These are phyloP conservation scores for Linnemannia elongata DNA, from an alignment of 192 early-diverging fungal genomes.

Conservation along the genomic window DNA sequence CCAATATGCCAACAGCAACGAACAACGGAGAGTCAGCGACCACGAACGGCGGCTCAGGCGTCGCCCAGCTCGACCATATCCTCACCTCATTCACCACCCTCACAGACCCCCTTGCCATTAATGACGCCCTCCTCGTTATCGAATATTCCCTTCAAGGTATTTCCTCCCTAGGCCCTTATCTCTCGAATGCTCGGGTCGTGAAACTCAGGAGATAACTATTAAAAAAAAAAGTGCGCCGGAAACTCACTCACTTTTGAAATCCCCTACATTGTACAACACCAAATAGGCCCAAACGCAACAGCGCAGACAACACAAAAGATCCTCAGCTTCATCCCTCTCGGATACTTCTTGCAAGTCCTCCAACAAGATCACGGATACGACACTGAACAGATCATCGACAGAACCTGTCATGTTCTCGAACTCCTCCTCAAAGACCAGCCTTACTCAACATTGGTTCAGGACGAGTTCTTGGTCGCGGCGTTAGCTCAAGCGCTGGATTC, in stretches of 20 bases:
- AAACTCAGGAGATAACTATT: too few relatives aligned
- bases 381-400: conserved; percentile 34
- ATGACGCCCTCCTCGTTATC: conserved; percentile 29
- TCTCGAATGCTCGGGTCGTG: too few relatives aligned
- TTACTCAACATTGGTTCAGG: conserved; percentile 22
- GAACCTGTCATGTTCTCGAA: conserved; percentile 34
- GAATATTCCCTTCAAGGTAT: conserved; percentile 32
- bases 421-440: conserved; percentile 25
- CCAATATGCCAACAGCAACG: not conserved
- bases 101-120: conserved; percentile 32
- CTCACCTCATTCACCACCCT: conserved; percentile 21
- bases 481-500: conserved; percentile 27
- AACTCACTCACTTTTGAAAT: not conserved
- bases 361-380: conserved; percentile 36
- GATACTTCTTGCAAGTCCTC: conserved; percentile 33
- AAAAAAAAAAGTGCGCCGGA: too few relatives aligned
- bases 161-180: too few relatives aligned
- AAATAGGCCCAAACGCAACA: not conserved
- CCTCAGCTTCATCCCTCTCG: conserved; percentile 20
- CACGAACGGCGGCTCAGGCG: not conserved
- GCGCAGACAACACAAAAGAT: conserved; percentile 12
- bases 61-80: conserved; percentile 19
- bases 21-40: not conserved
- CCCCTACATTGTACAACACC: not conserved
- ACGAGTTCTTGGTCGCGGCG: conserved; percentile 21